Percentiles rank a stretch among this genome's conserved stretches.
These are phyloP conservation scores for Sporothrix globosa DNA, from an alignment of 2,329 filamentous ascomycete genomes.

Conservation along the genomic window DNA sequence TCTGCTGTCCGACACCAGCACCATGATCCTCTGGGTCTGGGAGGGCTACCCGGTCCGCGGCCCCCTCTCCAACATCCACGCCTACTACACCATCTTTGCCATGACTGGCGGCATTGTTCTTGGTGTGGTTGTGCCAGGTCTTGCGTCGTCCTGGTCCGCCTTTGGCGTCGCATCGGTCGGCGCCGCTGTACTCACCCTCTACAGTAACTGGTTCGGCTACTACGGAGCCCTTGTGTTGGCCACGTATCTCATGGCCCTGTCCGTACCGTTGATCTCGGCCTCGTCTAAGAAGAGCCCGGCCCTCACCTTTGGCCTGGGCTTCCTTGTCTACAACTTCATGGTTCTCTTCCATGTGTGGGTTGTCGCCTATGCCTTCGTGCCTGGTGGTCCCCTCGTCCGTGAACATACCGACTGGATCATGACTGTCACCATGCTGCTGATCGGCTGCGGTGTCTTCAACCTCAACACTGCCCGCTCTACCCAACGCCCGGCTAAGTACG, in stretches of 20 bases:
- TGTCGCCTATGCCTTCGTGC: conserved; percentile 96
- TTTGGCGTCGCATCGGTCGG: conserved; percentile 79
- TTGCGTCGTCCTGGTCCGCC: conserved; percentile 76
- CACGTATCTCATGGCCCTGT: conserved; percentile 78
- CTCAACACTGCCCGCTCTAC: conserved; percentile 51
- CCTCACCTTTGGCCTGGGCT: conserved; percentile 82
- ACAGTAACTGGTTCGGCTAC: conserved; percentile 84
- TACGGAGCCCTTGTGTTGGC: conserved; percentile 77
- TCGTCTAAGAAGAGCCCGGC: conserved; percentile 78
- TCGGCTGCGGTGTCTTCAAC: conserved; percentile 84
- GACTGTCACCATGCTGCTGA: conserved; percentile 78
- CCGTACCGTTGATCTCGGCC: conserved; percentile 73
- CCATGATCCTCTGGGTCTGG: conserved; percentile 99
- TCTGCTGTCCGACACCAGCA: conserved; percentile 92
- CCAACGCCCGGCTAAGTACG: conserved; percentile 48
- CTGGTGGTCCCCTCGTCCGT: conserved; percentile 86
- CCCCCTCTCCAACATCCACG: conserved; percentile 86
- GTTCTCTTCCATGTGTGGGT: conserved; percentile 99
- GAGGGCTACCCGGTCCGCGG: conserved; percentile 91
- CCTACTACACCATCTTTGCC: conserved; percentile 78
- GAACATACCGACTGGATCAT: conserved; percentile 97
- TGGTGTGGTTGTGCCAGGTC: conserved; percentile 71
- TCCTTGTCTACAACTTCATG: conserved; percentile 89
- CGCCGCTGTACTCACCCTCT: conserved; percentile 75
- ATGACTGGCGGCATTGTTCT: conserved; percentile 82